Conservation (phyloP, 2,329 filamentous ascomycete genomes). For the Xylaria sp. region DNA sequence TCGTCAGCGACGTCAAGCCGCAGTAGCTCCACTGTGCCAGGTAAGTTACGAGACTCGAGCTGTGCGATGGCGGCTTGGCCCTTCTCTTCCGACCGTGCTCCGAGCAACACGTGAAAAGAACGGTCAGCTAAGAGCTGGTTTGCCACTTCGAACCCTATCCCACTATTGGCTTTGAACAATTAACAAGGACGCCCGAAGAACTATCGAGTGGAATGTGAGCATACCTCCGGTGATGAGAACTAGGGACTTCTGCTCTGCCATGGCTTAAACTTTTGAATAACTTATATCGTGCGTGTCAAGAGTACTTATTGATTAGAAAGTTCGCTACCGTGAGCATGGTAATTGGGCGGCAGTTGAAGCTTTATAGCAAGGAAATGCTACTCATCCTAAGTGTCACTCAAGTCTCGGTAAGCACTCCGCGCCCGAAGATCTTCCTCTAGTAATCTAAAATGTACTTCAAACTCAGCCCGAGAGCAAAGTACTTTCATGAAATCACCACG, state of each 20-base stretch:
- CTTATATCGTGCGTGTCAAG: neutral
- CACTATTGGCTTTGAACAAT: slow-evolving; percentile 7
- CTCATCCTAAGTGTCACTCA: too few species aligned
- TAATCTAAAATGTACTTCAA: neutral
- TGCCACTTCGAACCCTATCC: slow-evolving; percentile 16
- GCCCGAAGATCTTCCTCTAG: neutral
- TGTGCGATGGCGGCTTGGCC: slow-evolving; percentile 1
- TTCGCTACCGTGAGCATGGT: neutral
- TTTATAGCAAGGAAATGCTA: neutral
- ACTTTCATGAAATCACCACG: too few species aligned
- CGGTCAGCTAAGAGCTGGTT: slow-evolving; percentile 16
- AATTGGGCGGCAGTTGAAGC: neutral
- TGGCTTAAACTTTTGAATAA: neutral
- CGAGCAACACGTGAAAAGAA: slow-evolving; percentile 13
- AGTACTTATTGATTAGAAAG: neutral
- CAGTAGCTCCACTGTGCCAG: slow-evolving; percentile 15
- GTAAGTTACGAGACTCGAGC: slow-evolving; percentile 9
- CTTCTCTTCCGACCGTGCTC: slow-evolving; percentile 8
- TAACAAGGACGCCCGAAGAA: neutral
- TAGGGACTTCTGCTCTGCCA: neutral
- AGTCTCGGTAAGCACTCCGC: too few species aligned
- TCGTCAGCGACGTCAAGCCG: slow-evolving; percentile 11
- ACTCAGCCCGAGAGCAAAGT: too few species aligned
- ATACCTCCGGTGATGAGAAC: slow-evolving; percentile 10
- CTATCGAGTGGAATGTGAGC: neutral